A percentile compares a stretch with the other conserved stretches of the same genome.
Conservation (phyloP, 1,139 yeast species). For the Sugiyamaella castrensis region DNA sequence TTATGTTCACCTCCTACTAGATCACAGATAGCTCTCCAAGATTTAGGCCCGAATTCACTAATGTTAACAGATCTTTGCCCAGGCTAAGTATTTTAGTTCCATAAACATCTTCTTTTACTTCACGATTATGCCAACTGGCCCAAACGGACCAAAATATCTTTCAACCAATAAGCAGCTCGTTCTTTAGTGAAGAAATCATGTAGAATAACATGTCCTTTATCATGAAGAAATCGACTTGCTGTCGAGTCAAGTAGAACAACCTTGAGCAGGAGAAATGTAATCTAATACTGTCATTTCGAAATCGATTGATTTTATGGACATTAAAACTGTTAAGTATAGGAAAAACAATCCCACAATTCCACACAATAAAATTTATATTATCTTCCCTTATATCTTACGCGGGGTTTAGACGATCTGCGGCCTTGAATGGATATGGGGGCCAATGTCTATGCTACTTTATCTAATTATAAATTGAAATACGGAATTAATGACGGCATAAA, state of each 20-base stretch:
- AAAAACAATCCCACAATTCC: too few relatives aligned
- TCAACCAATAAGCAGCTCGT: constrained; percentile 16
- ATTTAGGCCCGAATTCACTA: constrained; percentile 17
- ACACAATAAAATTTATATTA: too few relatives aligned
- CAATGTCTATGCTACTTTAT: too few relatives aligned
- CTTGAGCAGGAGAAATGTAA: constrained; percentile 2
- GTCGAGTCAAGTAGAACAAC: constrained; percentile 13
- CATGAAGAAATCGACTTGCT: constrained; percentile 12
- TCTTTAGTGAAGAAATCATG: constrained; percentile 14
- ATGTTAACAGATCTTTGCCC: constrained; percentile 12
- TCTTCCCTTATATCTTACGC: too few relatives aligned
- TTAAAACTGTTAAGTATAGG: too few relatives aligned
- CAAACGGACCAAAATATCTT: constrained; percentile 16
- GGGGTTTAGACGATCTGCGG: too few relatives aligned
- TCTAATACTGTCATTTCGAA: too few relatives aligned
- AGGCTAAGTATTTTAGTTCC: constrained; percentile 16
- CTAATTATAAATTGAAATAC: too few relatives aligned
- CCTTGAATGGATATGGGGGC: too few relatives aligned
- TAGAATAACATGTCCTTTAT: constrained; percentile 13
- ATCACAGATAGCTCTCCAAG: constrained; percentile 17
- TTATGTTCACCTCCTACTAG: constrained; percentile 15
- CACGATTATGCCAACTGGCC: constrained; percentile 14
- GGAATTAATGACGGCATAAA: too few relatives aligned
- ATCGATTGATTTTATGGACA: too few relatives aligned
- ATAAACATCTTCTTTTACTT: constrained; percentile 11